Evolutionary conservation across 176 grass and related monocot species (phyloP).

Genomic region (Neostapfia colusana): DNA sequence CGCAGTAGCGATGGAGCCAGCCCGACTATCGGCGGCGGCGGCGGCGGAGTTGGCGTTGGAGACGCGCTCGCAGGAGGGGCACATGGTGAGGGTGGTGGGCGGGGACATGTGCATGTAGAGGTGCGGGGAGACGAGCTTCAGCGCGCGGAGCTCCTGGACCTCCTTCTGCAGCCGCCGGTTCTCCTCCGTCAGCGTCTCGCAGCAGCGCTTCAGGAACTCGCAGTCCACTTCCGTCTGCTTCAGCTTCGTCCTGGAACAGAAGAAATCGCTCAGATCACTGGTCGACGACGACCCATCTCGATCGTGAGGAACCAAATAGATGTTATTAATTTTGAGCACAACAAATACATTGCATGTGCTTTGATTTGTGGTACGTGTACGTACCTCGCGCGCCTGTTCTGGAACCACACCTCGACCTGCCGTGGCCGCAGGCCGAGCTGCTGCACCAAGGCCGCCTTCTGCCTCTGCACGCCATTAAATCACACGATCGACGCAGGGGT

Average conservation of each 20-base stretch:
- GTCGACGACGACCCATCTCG: not conserved
- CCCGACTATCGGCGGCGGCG: not conserved
- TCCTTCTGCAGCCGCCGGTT: constrained; percentile 89
- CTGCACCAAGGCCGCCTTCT: constrained; percentile 75
- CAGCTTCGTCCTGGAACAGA: constrained; percentile 79
- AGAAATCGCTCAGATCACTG: not conserved
- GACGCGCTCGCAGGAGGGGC: constrained; percentile 85
- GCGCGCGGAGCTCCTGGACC: constrained; percentile 70
- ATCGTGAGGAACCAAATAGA: not conserved
- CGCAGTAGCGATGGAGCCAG: not conserved
- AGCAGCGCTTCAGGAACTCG: constrained; percentile 86
- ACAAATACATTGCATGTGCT: constrained; percentile 40
- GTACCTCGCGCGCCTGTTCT: constrained; percentile 91
- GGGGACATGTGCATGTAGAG: constrained; percentile 71
- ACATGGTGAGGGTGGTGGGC: constrained; percentile 87
- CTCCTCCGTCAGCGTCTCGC: constrained; percentile 91
- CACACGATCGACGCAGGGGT: not conserved
- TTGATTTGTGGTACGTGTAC: too few species aligned
- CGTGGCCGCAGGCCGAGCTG: constrained; percentile 71
- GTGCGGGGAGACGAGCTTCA: constrained; percentile 74
- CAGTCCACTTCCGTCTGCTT: constrained; percentile 98
- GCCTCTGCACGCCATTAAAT: constrained; percentile 49
- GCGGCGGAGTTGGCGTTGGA: constrained; percentile 22
- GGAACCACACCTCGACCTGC: constrained; percentile 96
- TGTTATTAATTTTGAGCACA: too few species aligned